A percentile compares a stretch with the other conserved stretches of the same genome.
These are phyloP conservation scores for Lyophyllum atratum DNA, from an alignment of 768 basidiomycete species.

Conservation along the genomic window DNA sequence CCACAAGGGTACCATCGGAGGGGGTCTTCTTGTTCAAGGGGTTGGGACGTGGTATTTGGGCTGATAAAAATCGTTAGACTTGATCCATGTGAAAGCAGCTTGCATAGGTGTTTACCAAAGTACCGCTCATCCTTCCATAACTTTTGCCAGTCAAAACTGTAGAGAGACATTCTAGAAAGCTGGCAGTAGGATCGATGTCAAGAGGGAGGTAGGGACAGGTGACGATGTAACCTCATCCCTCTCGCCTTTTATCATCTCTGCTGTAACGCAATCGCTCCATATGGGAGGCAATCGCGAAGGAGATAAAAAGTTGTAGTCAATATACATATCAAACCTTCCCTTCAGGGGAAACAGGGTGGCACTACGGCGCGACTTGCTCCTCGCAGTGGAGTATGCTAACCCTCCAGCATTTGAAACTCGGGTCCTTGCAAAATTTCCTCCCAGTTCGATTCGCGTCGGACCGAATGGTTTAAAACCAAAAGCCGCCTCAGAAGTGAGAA, in stretches of 20 bases:
- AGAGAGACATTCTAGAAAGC: background rate
- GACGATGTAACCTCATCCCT: too few species aligned
- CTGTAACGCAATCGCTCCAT: too few species aligned
- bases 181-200: background rate
- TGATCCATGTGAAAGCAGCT: background rate
- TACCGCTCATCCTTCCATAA: constrained; percentile 13
- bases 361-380: too few species aligned
- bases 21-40: constrained; percentile 2
- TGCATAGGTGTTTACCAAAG: constrained; percentile 9
- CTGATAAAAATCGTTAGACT: background rate
- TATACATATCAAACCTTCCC: too few species aligned
- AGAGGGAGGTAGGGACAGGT: background rate
- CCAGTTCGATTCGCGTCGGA: background rate
- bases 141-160: constrained; percentile 4
- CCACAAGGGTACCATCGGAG: constrained; percentile 10
- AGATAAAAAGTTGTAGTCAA: too few species aligned
- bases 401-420: background rate
- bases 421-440: background rate
- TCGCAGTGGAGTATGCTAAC: background rate
- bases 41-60: constrained; percentile 6
- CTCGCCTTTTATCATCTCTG: too few species aligned
- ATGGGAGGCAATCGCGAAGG: too few species aligned
- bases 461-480: too few species aligned
- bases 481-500: too few species aligned
- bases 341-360: too few species aligned